Evolutionary conservation across 139 green algal genomes (phyloP), one percentile per base, ranked within the genome.

Genomic region (Volvox reticuliferus): DNA sequence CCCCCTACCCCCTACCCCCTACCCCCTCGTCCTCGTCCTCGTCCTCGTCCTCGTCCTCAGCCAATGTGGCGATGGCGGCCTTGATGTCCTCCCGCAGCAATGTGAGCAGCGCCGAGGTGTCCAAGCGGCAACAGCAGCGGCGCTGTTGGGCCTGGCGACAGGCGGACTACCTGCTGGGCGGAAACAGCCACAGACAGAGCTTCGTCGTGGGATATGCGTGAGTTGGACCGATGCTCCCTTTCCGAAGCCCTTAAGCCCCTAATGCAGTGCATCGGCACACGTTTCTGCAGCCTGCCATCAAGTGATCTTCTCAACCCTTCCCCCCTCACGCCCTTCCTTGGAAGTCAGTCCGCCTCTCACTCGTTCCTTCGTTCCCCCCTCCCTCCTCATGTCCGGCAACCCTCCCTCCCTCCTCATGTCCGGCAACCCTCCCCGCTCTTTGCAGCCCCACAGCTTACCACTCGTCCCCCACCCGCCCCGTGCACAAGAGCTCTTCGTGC

Each of bases 401-500:
- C 78, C 78, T 36, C 77, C 35, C 9, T 26, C 36, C 77, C 6
- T 63, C 77, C 35, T 65, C 35, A 35, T 36, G 35, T 19, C 77
- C 35, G 3, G 12, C 77, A 16, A 18, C 20, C 35, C 9, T 68
- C 17, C 78, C 36, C 21, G 21, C 78, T 24, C 37, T 44, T 24
- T 3, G 1, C 78, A 84, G 78, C 14, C 36, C 36, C 69, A 89
- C 44, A 16, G 16, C 62, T n/a, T 55, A 68, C 84, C 84, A 63
- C 26, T 30, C 73, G 19, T 84, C 94, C 14, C 94, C 94, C 13
- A 81, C 78, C 50, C 83, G 93, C 73, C 94, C 94, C 1, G 92
- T 96, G 80, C 95, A 97, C 91, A 88, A 94, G 35, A 93, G 81
- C 36, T 94, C 96, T 1, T 95, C 93, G n/a, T 98, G 96, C 92